Evolutionary conservation across 2,329 filamentous ascomycete genomes (phyloP), one percentile per base, ranked within the genome.

Genomic region (Alternaria alternata): DNA sequence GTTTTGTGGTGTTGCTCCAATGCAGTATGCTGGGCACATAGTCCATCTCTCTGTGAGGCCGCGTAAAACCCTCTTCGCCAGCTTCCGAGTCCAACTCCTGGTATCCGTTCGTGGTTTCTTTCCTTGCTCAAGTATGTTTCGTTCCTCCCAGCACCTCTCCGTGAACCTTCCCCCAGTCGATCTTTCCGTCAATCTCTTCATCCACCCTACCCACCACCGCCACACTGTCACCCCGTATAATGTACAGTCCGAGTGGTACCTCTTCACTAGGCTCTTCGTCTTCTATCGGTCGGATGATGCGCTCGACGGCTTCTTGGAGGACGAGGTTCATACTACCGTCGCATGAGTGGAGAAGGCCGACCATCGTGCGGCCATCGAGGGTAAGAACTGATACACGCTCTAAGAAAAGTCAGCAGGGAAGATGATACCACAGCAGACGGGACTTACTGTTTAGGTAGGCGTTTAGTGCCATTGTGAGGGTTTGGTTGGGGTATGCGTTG

Each of bases 311-410:
- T 66, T 92, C 85, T 67, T 89, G 87, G 12, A 99, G 86, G 26
- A 98, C 93, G 64, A 99, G 83, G 80, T 99, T 99, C 68, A 95
- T 98, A 73, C 91, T 88, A 80, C 97, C 90, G 79, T 99, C 95
- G 76, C 91, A 93, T 44, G 91, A 92, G 49, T 94, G 84, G 54
- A 99, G 88, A 3, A 86, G 94, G 61, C 95, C 95, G 67, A 80
- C 78, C 61, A 84, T 79, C 47, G 92, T 96, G 71, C 94, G 90
- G 52, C 94, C 95, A 80, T 98, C 95, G 69, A 92, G 91, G 28
- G 95, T 98, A 65, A 98, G 87, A 74, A 98, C 90, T 59, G 94
- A 86, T 70, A 98, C 92, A 80, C 93, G 96, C 81, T 97, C 95
- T 97, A 43, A 42, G 18, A 4, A 16, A 7, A 18, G 47, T 72